Evolutionary conservation across 2,329 filamentous ascomycete species (phyloP).

Genomic region (Botrytis fabae): DNA sequence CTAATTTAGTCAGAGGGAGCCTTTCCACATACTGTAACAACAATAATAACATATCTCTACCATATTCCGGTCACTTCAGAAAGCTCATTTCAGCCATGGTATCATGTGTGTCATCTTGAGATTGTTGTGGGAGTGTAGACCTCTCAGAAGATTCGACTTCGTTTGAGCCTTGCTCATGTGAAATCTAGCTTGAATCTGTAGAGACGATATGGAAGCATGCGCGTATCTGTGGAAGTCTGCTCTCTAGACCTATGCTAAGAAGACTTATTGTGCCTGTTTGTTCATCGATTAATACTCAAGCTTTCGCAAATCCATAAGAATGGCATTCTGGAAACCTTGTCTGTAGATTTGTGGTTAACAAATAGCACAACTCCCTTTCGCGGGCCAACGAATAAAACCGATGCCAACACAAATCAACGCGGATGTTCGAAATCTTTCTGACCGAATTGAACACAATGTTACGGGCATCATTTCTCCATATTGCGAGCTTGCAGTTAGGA

Average conservation of each 20-base stretch:
- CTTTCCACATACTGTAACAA: background rate
- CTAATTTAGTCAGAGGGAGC: background rate
- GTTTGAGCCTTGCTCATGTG: background rate
- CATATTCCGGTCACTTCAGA: background rate
- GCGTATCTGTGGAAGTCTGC: no score
- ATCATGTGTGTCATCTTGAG: background rate
- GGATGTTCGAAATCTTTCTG: background rate
- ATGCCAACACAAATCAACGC: background rate
- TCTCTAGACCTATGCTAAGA: background rate
- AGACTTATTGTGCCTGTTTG: no score
- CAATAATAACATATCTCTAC: background rate
- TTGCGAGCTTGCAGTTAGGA: background rate
- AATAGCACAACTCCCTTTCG: background rate
- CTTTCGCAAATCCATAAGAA: background rate
- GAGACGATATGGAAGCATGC: background rate
- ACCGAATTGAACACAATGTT: background rate
- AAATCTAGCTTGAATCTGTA: background rate
- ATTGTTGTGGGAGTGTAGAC: background rate
- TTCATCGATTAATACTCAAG: no score
- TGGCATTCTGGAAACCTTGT: background rate
- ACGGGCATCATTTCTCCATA: no score
- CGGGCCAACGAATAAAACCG: background rate
- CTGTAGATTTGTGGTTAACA: background rate
- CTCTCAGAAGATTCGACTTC: background rate
- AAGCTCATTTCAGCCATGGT: no score